These are phyloP conservation scores for Lentinula aciculospora DNA, from an alignment of 768 basidiomycete genomes.

Conservation along the genomic window DNA sequence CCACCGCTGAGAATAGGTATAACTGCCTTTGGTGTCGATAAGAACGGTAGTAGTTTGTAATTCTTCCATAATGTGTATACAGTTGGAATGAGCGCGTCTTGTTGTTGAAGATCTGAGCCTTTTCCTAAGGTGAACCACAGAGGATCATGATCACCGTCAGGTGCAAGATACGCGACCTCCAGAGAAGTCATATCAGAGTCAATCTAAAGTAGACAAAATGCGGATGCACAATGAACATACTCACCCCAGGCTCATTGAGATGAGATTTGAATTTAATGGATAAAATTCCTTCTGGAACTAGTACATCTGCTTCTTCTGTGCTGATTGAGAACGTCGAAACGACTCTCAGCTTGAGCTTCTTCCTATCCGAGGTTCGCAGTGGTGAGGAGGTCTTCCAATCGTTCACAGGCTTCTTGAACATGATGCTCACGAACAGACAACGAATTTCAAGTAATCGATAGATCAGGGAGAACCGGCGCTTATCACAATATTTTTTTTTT, in stretches of 20 bases:
- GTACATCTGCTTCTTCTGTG: constrained; percentile 56
- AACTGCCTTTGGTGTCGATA: constrained; percentile 69
- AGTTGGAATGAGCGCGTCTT: constrained; percentile 52
- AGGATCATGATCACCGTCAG: constrained; percentile 52
- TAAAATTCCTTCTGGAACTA: constrained; percentile 72
- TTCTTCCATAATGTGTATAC: constrained; percentile 81
- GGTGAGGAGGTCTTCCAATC: constrained; percentile 73
- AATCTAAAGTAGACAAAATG: neutral
- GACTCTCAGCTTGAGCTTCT: constrained; percentile 62
- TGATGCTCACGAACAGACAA: too few species aligned
- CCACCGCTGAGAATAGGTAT: constrained; percentile 68
- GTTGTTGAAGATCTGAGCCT: constrained; percentile 32
- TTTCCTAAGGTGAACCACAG: constrained; percentile 77
- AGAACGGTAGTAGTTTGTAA: constrained; percentile 56
- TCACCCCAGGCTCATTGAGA: constrained; percentile 60
- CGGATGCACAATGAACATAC: constrained; percentile 12
- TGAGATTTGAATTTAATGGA: constrained; percentile 65
- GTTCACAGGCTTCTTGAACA: constrained; percentile 78
- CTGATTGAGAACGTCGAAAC: constrained; percentile 39
- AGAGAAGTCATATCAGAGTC: constrained; percentile 1
- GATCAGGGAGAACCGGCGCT: neutral
- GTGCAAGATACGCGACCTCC: constrained; percentile 59
- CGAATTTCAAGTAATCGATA: too few species aligned
- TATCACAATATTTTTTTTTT: neutral
- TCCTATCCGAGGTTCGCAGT: constrained; percentile 65